Evolutionary conservation across 768 basidiomycete genomes (phyloP), one percentile per base, ranked within the genome.

Genomic region (Leccinum obscurum): DNA sequence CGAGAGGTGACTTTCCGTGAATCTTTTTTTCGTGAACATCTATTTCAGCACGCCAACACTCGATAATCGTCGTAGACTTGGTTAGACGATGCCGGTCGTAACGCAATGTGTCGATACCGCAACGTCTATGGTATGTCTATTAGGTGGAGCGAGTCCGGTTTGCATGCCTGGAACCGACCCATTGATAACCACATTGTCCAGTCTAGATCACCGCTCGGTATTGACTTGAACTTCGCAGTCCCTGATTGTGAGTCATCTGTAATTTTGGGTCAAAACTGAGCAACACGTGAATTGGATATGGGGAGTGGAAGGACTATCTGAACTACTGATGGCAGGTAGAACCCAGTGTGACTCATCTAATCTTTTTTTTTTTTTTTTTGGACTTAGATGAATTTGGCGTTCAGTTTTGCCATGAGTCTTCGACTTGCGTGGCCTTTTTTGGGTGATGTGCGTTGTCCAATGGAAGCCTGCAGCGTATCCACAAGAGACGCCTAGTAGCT

Each of bases 101-200:
- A 35, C 39, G 28, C 28, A 34, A 37, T 52, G 26, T 3, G 22
- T 30, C 30, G 39, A 28, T n/a, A 24, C 20, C 34, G 15, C 52
- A 44, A 50, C 15, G 20, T 50, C 39, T 57, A 39, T n/a, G 11
- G 6, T n/a, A 49, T 14, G 28, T 22, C 52, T 28, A 59, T 62
- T 55, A 62, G 62, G 58, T 56, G n/a, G 55, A 59, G 24, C 14
- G 13, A 48, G n/a, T 53, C 52, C 48, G 5, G 13, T 37, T 17
- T 22, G 13, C 22, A 9, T 50, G 14, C 34, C 4, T 53, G 22
- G 30, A 50, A 55, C 54, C 17, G 35, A 67, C 60, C 57, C 53
- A 15, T 53, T 39, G 37, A 61, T 37, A 9, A 9, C 28, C 15
- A 26, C 37, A 17, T 37, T 44, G 17, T 56, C 37, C 39, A 17